phyloP scores from a whole-genome alignment of 2,329 filamentous ascomycete species.

The Thermothelomyces thermophilus region DNA sequence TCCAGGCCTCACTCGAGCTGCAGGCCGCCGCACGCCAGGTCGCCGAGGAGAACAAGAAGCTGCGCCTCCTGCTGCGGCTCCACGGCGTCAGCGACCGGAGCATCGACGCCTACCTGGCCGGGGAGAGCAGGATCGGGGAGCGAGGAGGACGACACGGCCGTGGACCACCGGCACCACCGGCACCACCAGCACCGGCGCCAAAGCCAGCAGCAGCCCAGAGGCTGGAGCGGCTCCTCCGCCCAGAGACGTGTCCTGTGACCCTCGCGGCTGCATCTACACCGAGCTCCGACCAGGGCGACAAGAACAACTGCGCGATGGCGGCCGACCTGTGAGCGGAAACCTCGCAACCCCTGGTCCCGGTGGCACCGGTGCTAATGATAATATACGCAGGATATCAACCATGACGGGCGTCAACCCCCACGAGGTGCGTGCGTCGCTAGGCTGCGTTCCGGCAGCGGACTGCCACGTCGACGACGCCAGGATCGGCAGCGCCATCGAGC shows the following conservation, averaged over 20 bases:
- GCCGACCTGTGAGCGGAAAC: conserved; percentile 17
- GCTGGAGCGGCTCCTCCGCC: background rate
- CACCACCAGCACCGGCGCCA: too few species aligned
- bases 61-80: conserved; percentile 29
- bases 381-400: conserved; percentile 17
- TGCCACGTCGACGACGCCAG: conserved; percentile 11
- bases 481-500: conserved; percentile 4
- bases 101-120: conserved; percentile 14
- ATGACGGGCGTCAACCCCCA: conserved; percentile 14
- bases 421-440: conserved; percentile 3
- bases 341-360: too few species aligned
- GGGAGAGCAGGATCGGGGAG: background rate
- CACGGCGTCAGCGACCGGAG: conserved; percentile 10
- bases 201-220: background rate
- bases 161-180: too few species aligned
- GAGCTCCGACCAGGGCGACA: background rate
- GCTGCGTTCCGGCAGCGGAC: conserved; percentile 10
- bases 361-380: too few species aligned
- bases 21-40: conserved; percentile 60
- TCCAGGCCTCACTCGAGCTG: conserved; percentile 64
- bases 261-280: background rate
- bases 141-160: too few species aligned
- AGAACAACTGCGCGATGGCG: conserved; percentile 14
- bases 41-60: conserved; percentile 2
- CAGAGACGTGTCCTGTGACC: background rate